Evolutionary conservation across 2,329 filamentous ascomycete species (phyloP), one percentile per base, ranked within the genome.

Genomic region (Trichoderma pleuroti): DNA sequence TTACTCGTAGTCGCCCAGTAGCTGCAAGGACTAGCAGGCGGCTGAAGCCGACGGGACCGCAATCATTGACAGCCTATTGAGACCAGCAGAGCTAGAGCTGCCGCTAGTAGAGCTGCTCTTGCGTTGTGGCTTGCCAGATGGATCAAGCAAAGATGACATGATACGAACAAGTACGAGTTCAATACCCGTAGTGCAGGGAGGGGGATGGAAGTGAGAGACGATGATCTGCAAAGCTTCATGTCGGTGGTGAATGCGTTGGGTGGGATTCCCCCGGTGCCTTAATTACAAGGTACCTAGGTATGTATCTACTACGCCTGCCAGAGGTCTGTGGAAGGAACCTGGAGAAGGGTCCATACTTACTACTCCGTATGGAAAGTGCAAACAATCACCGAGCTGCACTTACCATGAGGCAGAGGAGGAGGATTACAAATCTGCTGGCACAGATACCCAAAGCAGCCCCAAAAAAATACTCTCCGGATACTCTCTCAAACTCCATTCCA

Each of bases 21-120:
- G 65, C 46, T 49, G 30, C 54, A 59, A 46, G 54, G 26, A 67
- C 52, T 67, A 67, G 52, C 18, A 67, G 34, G 64, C 64, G 64
- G 64, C 64, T 67, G 64, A 67, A 67, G 52, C 64, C 64, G 64
- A 59, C 64, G 64, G 52, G 54, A 49, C 64, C 34, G 54, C 63
- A 30, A 46, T 60, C 36, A 49, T 61, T 52, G 56, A 60, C 26
- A 61, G 39, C 56, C 56, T 59, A 59, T 68, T 61, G 56, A 68
- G 16, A 8, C 32, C 56, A 52, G 28, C 28, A 42, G 12, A 36
- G 56, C 65, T 61, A 60, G 21, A 28, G 65, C 21, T 52, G 65
- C 56, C 59, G 30, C 39, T 36, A 46, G 24, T 8, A 12, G 49
- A 30, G 63, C n/a, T 57, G 24, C 24, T 18, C 64, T 39, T 66